These are phyloP conservation scores for Trichoderma asperellum DNA, from an alignment of 2,329 filamentous ascomycete genomes.

Conservation along the genomic window DNA sequence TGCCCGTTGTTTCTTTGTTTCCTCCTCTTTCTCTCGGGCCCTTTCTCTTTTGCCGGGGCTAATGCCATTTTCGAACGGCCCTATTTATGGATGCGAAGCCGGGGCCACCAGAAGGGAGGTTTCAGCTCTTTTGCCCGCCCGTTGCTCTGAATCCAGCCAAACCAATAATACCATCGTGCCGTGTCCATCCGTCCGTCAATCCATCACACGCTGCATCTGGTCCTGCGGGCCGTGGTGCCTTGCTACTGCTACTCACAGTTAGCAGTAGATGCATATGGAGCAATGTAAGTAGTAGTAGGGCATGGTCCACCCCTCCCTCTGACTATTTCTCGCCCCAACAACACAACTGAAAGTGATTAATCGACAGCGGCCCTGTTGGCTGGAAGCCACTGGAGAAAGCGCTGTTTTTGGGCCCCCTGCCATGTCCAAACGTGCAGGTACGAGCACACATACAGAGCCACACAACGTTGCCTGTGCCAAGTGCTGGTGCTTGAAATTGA, in stretches of 20 bases:
- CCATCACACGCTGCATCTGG: slow-evolving; percentile 18
- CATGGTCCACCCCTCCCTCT: slow-evolving; percentile 3
- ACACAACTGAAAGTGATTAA: slow-evolving; percentile 1
- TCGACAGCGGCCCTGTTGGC: slow-evolving; percentile 19
- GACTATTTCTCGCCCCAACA: slow-evolving; percentile 14
- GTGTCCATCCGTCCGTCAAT: slow-evolving; percentile 5
- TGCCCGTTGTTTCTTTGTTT: not conserved
- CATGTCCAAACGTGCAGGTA: not conserved
- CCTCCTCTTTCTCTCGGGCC: not conserved
- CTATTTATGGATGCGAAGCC: slow-evolving; percentile 7
- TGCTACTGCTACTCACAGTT: not conserved
- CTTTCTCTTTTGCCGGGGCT: not conserved
- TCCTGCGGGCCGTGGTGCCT: slow-evolving; percentile 1
- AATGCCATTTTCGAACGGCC: not conserved
- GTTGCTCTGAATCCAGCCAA: not conserved
- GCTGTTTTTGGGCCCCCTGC: not conserved
- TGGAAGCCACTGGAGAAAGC: not conserved
- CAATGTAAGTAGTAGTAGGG: not conserved
- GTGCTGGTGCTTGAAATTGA: not conserved
- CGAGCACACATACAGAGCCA: not conserved
- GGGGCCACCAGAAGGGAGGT: not conserved
- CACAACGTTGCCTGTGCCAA: not conserved
- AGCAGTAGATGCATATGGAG: not conserved
- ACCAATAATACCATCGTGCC: not conserved
- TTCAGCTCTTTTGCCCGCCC: slow-evolving; percentile 12